Evolutionary conservation across 148 eudicot genomes (phyloP).

Genomic region (Polygonum maritimum): DNA sequence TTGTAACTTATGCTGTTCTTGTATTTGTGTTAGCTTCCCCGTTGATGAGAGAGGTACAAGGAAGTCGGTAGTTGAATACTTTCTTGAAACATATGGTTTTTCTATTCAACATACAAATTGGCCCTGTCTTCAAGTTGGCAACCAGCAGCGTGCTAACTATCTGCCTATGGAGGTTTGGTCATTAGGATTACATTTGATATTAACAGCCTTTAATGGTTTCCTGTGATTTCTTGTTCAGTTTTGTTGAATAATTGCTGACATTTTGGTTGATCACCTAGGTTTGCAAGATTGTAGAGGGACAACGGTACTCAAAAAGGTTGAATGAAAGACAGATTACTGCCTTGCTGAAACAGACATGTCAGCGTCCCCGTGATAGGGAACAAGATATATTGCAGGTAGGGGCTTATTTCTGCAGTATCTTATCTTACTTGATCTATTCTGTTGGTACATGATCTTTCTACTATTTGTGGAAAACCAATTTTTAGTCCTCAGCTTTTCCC

Average conservation of each 20-base stretch:
- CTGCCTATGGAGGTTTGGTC: constrained; percentile 80
- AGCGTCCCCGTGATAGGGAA: constrained; percentile 76
- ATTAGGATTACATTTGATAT: neutral
- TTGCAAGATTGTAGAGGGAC: constrained; percentile 87
- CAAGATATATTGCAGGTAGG: constrained; percentile 50
- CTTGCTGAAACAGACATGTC: constrained; percentile 72
- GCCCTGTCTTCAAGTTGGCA: constrained; percentile 91
- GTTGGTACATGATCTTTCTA: no score
- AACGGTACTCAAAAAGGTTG: constrained; percentile 69
- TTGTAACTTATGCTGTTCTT: no score
- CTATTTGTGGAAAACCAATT: no score
- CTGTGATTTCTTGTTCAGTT: neutral
- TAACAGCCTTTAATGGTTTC: neutral
- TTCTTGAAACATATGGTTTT: constrained; percentile 68
- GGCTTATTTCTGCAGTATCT: no score
- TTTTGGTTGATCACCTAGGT: constrained; percentile 26
- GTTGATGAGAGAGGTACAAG: constrained; percentile 70
- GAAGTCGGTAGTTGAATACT: constrained; percentile 82
- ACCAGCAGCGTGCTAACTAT: constrained; percentile 66
- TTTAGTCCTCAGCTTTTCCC: no score
- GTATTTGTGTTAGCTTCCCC: constrained; percentile 40
- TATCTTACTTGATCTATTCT: no score
- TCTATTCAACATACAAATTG: constrained; percentile 57
- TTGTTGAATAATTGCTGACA: neutral
- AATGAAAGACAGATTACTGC: constrained; percentile 82